phyloP scores from a whole-genome alignment of 176 grass and related monocot species.

The Guadua angustifolia region DNA sequence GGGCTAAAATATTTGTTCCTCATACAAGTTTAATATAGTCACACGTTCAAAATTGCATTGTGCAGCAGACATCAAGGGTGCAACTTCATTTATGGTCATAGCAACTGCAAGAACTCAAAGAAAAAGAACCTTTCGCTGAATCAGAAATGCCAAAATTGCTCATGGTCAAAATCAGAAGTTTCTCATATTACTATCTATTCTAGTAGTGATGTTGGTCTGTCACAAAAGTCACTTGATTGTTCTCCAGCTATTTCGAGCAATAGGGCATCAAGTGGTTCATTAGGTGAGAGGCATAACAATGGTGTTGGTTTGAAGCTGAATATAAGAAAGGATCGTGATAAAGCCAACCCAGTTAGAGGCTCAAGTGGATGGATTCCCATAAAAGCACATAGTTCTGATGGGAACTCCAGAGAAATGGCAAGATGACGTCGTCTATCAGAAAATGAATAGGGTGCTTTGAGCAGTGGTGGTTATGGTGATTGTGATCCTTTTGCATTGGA shows the following conservation, averaged over 20 bases:
- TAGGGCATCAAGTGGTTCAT: constrained; percentile 61
- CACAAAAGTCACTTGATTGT: constrained; percentile 43
- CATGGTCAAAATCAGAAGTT: constrained; percentile 55
- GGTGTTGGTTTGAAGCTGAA: constrained; percentile 59
- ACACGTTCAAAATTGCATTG: constrained; percentile 28
- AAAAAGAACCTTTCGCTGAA: constrained; percentile 39
- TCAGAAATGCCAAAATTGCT: constrained; percentile 57
- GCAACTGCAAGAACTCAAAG: constrained; percentile 51
- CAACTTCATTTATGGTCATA: constrained; percentile 51
- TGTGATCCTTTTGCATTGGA: constrained; percentile 92
- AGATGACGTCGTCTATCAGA: constrained; percentile 64
- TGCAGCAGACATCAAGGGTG: constrained; percentile 49
- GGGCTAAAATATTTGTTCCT: neutral
- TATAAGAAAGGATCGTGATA: constrained; percentile 56
- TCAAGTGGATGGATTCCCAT: constrained; percentile 82
- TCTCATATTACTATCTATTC: constrained; percentile 59
- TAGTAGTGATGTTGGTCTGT: constrained; percentile 45
- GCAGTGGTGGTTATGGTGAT: constrained; percentile 50
- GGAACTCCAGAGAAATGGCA: constrained; percentile 55
- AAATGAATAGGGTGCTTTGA: constrained; percentile 48
- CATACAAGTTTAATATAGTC: constrained; percentile 27
- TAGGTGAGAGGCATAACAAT: constrained; percentile 53
- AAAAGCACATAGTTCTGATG: constrained; percentile 55
- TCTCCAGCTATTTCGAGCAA: constrained; percentile 60
- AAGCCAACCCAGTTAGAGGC: constrained; percentile 55